phyloP scores from a whole-genome alignment of 2,329 filamentous ascomycete genomes.

The Monosporascus sp. region DNA sequence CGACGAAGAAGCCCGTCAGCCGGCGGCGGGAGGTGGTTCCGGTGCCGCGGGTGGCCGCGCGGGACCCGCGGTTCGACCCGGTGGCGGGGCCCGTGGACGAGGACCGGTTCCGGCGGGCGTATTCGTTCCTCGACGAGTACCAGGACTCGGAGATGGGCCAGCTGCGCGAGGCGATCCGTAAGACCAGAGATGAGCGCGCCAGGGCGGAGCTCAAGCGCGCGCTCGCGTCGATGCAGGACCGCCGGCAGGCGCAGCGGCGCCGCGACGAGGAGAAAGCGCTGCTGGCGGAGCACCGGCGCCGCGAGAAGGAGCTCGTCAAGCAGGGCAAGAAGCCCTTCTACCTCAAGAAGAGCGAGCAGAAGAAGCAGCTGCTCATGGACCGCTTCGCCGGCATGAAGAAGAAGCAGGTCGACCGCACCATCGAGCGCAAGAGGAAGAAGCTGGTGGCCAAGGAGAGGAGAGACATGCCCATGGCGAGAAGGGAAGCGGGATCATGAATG shows the following conservation, averaged over 20 bases:
- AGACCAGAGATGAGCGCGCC: constrained; percentile 29
- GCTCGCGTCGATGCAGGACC: constrained; percentile 73
- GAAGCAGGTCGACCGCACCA: constrained; percentile 74
- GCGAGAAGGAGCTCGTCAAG: constrained; percentile 78
- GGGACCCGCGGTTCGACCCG: constrained; percentile 88
- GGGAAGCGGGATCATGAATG: constrained; percentile 25
- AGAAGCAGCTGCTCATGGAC: constrained; percentile 75
- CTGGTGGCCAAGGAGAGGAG: constrained; percentile 78
- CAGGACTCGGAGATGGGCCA: constrained; percentile 75
- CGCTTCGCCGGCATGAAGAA: constrained; percentile 80
- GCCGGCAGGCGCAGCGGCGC: constrained; percentile 62
- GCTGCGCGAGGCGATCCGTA: constrained; percentile 62
- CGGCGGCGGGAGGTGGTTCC: constrained; percentile 70
- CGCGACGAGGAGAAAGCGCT: constrained; percentile 68
- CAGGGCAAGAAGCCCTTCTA: constrained; percentile 92
- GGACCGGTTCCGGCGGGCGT: constrained; percentile 62
- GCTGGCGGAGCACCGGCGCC: constrained; percentile 67
- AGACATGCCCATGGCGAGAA: constrained; percentile 55
- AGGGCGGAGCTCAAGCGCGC: constrained; percentile 63
- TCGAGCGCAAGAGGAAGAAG: constrained; percentile 90
- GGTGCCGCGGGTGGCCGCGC: constrained; percentile 52
- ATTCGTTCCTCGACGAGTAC: constrained; percentile 85
- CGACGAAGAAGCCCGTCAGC: constrained; percentile 77
- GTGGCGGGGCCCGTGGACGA: constrained; percentile 45
- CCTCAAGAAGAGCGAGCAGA: constrained; percentile 86